phyloP scores from a whole-genome alignment of 2,329 filamentous ascomycete species.

The Aspergillus proliferans region DNA sequence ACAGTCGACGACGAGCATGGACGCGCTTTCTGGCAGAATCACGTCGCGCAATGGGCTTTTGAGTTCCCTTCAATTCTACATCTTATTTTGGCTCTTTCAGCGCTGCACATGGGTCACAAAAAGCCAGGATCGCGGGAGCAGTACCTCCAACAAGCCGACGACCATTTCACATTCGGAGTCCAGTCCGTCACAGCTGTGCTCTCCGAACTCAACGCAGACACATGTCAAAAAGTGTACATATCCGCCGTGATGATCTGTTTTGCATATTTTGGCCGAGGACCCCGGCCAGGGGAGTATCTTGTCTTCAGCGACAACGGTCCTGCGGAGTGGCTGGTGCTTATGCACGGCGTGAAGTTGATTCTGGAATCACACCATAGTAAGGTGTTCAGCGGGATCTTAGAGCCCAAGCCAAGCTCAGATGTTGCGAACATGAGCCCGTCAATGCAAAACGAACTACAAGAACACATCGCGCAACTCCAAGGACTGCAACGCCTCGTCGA shows the following conservation, averaged over 20 bases:
- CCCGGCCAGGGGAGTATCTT: conserved; percentile 24
- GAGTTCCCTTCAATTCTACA: conserved; percentile 27
- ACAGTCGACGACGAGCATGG: conserved; percentile 18
- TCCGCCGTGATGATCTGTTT: conserved; percentile 28
- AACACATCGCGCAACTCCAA: conserved; percentile 11
- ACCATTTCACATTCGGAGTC: conserved; percentile 30
- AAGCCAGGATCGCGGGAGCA: conserved; percentile 11
- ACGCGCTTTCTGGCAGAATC: conserved; percentile 22
- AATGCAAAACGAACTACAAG: conserved; percentile 11
- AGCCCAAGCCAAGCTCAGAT: conserved; percentile 1
- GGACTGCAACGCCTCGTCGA: conserved; percentile 10
- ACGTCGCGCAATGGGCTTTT: conserved; percentile 25
- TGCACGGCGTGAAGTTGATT: conserved; percentile 25
- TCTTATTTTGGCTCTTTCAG: conserved; percentile 25
- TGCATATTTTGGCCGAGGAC: conserved; percentile 28
- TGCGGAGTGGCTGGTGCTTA: conserved; percentile 27
- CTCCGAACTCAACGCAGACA: conserved; percentile 17
- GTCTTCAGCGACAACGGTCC: conserved; percentile 24
- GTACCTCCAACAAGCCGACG: conserved; percentile 24
- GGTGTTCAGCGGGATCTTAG: conserved; percentile 23
- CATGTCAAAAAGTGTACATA: conserved; percentile 29
- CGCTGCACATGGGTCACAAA: conserved; percentile 21
- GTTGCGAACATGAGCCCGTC: conserved; percentile 3
- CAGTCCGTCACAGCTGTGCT: conserved; percentile 26
- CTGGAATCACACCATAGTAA: conserved; percentile 9